A percentile compares a stretch with the other conserved stretches of the same genome.
Conservation (phyloP, 2,329 filamentous ascomycete species). For the Colletotrichum neosansevieriae region DNA sequence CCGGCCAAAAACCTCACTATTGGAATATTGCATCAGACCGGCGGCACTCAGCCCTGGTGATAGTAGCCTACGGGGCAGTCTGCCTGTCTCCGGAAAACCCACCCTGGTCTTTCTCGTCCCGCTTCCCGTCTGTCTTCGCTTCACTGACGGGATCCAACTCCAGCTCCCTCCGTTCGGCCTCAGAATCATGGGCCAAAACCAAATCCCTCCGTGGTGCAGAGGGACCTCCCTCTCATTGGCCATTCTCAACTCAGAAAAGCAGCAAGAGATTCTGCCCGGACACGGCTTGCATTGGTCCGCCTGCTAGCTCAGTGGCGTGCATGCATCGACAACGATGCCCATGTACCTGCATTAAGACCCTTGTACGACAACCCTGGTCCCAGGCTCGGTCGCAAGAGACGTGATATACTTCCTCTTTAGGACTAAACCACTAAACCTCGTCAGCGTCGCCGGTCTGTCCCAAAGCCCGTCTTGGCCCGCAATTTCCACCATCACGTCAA, state of each 20-base stretch:
- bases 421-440: constrained; percentile 31
- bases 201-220: background rate
- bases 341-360: constrained; percentile 39
- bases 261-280: constrained; percentile 35
- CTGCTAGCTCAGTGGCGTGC: constrained; percentile 33
- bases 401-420: constrained; percentile 35
- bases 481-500: constrained; percentile 39
- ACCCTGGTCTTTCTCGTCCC: constrained; percentile 18
- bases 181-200: background rate
- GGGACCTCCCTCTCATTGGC: background rate
- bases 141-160: constrained; percentile 25
- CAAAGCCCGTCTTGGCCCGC: constrained; percentile 35
- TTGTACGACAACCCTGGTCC: constrained; percentile 22
- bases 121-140: constrained; percentile 25
- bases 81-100: background rate
- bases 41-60: constrained; percentile 22
- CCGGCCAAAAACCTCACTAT: constrained; percentile 30
- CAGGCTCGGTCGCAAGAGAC: constrained; percentile 8
- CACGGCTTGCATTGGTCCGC: constrained; percentile 18
- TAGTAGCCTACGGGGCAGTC: constrained; percentile 4
- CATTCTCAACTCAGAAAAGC: constrained; percentile 17
- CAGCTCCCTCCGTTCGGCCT: constrained; percentile 8
- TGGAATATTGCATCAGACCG: constrained; percentile 29
- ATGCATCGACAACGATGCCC: constrained; percentile 36
- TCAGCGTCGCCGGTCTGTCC: constrained; percentile 16